Base-by-base conservation (phyloP, 345 rosid species). In the Litchi chinensis region DNA sequence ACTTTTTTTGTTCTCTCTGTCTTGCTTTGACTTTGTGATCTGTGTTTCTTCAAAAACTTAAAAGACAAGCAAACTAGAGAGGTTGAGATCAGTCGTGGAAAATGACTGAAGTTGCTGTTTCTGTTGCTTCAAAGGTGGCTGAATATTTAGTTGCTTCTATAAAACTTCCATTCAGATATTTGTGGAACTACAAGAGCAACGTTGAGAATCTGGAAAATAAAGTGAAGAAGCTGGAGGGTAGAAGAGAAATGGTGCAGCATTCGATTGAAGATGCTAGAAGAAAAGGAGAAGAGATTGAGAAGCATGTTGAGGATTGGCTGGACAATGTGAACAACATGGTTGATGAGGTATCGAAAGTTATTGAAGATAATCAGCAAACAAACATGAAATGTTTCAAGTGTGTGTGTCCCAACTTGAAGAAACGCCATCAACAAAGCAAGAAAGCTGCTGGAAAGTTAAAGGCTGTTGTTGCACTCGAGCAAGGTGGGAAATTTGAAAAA, bases 371-470 rank as follows among this genome's bases (percentile, higher is more conserved):
- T 52, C 6, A 52, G 19, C 57, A 52, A 52, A 19, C 19, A 52
- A 15, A 52, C 57, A 60, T 50, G n/a, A 57, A 52, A 15, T 52
- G 57, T 52, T 52, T 15, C 1, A 40, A 75, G 37, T 70, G 66
- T 18, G 57, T 62, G 40, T 15, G 65, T 73, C 68, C 77, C 0
- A 41, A 79, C 62, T 26, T 75, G 59, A 76, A n/a, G 64, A 6
- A 40, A 2, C 73, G 59, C 1, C 74, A 80, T 43, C 56, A 13
- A 21, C 15, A 73, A 13, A 28, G 79, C 74, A 79, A 73, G 81
- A 50, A 52, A 73, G 81, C 81, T 15, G 71, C 6, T 16, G 28
- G 28, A 1, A 68, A 26, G 41, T 52, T 13, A 16, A 8, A 26
- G 28, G 18, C 43, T 32, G 8, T 73, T 13, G 70, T 6, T 10